Percentiles rank a stretch among this genome's conserved stretches.
phyloP scores from a whole-genome alignment of 306 rosid species.

The Pyrus bretschneideri region DNA sequence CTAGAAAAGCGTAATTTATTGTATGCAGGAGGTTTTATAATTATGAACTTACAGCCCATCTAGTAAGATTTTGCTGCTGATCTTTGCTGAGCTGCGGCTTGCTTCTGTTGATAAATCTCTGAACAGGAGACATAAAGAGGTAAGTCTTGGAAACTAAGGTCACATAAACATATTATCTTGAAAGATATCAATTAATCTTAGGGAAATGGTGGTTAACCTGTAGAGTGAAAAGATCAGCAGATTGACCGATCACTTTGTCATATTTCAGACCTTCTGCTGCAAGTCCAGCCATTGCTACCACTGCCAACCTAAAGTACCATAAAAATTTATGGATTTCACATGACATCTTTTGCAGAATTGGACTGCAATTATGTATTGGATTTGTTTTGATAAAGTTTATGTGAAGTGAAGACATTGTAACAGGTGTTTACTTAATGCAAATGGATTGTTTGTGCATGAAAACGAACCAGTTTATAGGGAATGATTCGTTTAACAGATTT shows the following conservation, averaged over 20 bases:
- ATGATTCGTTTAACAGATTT: not conserved
- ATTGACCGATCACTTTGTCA: constrained; percentile 89
- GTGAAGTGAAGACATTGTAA: not conserved
- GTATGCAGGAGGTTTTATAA: not conserved
- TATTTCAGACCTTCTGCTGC: constrained; percentile 87
- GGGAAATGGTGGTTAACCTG: constrained; percentile 24
- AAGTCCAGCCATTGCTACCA: constrained; percentile 89
- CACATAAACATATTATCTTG: not conserved
- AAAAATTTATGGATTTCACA: not conserved
- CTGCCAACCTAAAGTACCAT: constrained; percentile 54
- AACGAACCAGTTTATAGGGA: not conserved
- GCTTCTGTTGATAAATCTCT: constrained; percentile 90
- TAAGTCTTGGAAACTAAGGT: not conserved
- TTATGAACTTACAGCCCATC: constrained; percentile 86
- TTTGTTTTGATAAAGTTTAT: not conserved
- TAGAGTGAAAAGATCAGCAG: constrained; percentile 43
- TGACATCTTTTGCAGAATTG: not conserved
- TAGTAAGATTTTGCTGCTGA: constrained; percentile 91
- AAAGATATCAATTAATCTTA: not conserved
- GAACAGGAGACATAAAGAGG: not conserved
- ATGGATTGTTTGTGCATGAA: not conserved
- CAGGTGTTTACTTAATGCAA: not conserved
- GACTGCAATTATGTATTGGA: not conserved
- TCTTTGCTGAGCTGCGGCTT: constrained; percentile 82
- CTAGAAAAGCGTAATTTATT: not conserved